A percentile compares a stretch with the other conserved stretches of the same genome.
phyloP scores from a whole-genome alignment of 176 grass and related monocot genomes.

The Bonia amplexicaulis region DNA sequence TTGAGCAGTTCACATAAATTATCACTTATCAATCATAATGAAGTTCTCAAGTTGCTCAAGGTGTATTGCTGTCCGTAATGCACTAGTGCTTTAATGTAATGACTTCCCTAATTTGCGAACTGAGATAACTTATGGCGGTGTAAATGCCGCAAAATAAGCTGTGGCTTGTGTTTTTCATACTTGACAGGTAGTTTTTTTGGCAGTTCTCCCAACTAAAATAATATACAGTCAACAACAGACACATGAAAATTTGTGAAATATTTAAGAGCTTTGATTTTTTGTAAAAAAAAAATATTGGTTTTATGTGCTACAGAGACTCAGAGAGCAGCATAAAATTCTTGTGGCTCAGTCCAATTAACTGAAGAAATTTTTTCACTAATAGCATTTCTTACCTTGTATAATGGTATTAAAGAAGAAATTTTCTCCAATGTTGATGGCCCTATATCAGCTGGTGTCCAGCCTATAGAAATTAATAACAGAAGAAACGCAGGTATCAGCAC shows the following conservation, averaged over 20 bases:
- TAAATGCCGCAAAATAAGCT: neutral
- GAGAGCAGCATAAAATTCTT: neutral
- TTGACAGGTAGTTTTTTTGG: neutral
- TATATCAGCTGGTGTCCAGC: constrained; percentile 77
- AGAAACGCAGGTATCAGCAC: constrained; percentile 12
- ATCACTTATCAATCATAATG: too few species aligned
- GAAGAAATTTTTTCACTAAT: neutral
- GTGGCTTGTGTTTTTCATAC: too few species aligned
- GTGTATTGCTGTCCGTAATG: too few species aligned
- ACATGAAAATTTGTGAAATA: neutral
- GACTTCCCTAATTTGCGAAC: neutral
- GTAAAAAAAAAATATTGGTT: neutral
- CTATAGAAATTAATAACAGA: constrained; percentile 37
- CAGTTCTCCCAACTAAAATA: neutral
- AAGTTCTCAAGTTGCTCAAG: too few species aligned
- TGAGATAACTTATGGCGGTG: neutral
- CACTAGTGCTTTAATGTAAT: too few species aligned
- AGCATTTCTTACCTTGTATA: constrained; percentile 58
- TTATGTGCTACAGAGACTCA: neutral
- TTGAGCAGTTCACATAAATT: too few species aligned
- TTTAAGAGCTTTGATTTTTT: neutral
- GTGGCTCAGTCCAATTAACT: neutral
- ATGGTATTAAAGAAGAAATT: constrained; percentile 54
- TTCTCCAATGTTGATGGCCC: constrained; percentile 77
- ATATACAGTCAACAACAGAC: neutral